These are phyloP conservation scores for Ceratocystis papillata DNA, from an alignment of 2,329 filamentous ascomycete genomes.

Conservation along the genomic window DNA sequence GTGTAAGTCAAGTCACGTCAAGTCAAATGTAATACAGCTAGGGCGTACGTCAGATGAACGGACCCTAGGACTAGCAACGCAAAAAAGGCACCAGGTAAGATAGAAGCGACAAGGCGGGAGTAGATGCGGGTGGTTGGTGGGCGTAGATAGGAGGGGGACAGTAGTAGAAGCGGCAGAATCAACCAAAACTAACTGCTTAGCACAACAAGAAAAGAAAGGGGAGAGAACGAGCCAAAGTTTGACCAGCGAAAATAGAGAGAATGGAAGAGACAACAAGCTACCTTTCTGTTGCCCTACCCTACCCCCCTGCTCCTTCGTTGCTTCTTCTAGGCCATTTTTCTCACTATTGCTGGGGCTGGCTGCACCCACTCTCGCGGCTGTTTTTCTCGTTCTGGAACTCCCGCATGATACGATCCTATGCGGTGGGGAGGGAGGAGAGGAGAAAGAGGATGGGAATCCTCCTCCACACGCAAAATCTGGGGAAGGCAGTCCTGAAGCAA, in stretches of 20 bases:
- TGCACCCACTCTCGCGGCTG: conserved; percentile 7
- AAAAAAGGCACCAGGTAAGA: neutral
- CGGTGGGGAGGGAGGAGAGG: neutral
- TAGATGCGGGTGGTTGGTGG: neutral
- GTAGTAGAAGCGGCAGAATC: neutral
- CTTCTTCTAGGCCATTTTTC: neutral
- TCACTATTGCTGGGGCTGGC: neutral
- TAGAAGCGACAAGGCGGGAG: conserved; percentile 6
- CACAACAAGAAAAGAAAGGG: neutral
- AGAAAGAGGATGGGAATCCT: neutral
- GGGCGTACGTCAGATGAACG: conserved; percentile 9
- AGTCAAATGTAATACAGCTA: neutral
- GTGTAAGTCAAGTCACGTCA: neutral
- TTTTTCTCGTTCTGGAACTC: conserved; percentile 8
- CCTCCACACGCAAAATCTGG: conserved; percentile 5
- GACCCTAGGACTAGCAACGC: neutral
- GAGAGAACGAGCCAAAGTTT: neutral
- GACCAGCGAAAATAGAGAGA: neutral
- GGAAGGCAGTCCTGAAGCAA: neutral
- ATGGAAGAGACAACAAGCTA: neutral
- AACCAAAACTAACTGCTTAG: neutral
- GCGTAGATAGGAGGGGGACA: neutral
- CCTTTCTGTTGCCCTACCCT: neutral
- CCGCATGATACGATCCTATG: neutral
- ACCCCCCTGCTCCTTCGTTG: neutral